These are phyloP conservation scores for Jimgerdemannia lactiflua DNA, from an alignment of 192 early-diverging fungal species.

Conservation along the genomic window DNA sequence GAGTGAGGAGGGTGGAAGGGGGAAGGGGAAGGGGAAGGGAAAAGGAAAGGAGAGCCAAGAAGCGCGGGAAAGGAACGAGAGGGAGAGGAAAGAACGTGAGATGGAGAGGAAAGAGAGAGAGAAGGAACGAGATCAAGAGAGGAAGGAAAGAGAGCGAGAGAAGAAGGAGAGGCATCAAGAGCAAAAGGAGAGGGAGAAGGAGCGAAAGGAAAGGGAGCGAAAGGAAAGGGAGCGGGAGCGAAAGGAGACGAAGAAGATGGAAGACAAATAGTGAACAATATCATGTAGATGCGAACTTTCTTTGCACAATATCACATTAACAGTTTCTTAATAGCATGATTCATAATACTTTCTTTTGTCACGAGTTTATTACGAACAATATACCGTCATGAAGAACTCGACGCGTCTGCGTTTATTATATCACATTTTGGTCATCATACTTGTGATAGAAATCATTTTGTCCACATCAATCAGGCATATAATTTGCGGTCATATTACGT, in stretches of 20 bases:
- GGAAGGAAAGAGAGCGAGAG: not conserved
- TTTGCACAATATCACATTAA: no score
- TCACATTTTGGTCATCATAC: no score
- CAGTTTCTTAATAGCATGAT: no score
- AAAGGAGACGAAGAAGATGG: not conserved
- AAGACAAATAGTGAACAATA: not conserved
- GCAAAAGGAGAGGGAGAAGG: not conserved
- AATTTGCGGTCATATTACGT: no score
- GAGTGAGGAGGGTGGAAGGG: slow-evolving; percentile 1
- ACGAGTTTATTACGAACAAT: no score
- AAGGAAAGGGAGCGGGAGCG: not conserved
- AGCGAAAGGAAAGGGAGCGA: not conserved
- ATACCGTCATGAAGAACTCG: no score
- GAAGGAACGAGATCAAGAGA: not conserved
- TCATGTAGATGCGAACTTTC: no score
- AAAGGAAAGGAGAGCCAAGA: no score
- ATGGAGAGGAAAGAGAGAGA: not conserved
- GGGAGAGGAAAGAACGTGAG: not conserved
- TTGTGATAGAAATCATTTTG: no score
- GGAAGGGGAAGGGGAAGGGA: not conserved
- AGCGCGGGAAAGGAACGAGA: not conserved
- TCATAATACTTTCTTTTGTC: no score
- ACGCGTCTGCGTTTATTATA: no score
- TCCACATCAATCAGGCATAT: no score
- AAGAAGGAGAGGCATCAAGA: not conserved